Base-by-base conservation (phyloP, 2,329 filamentous ascomycete genomes). In the Cladosporium sp. region DNA sequence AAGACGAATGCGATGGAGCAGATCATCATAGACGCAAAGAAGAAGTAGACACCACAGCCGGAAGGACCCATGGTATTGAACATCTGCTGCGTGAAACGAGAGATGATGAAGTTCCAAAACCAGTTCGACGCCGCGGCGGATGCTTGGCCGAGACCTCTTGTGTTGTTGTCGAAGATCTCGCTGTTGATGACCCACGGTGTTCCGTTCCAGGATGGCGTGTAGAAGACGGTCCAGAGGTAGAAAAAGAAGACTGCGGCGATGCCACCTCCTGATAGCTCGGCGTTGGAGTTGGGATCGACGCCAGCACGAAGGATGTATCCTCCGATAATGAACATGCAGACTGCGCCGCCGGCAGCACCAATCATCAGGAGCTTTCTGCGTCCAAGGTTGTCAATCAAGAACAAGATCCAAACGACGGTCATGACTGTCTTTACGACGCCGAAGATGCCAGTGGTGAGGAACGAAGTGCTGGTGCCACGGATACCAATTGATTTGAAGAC, bases 161-260 rank as follows among this genome's bases (percentile, higher is more conserved):
- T 83, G 72, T 86, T 87, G 62, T 84, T 82, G 65, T 87, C 83
- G 71, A 90, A 91, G 78, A 91, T 90, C 71, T 91, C 87, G 0
- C 69, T 72, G 75, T 89, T 89, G 67, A 89, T 74, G 20, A 91
- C 91, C 91, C 70, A 68, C 64, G 17, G 66, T 7, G 49, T 47
- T 20, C 61, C 63, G 45, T 66, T 66, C 66, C 66, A 68, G 1
- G 61, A 71, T 1, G 74, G 86, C 0, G 85, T 88, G 73, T 90
- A 90, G 69, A 86, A 85, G 0, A 80, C 83, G 0, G 87, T 89
- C 83, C 85, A 90, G 0, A 90, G 77, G 66, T 89, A 90, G 75
- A 90, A 88, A 77, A 90, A 88, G 71, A 86, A 84, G 59, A 88
- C 79, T 34, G 84, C 84, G 0, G 82, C 81, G 56, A 84, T 82